Evolutionary conservation across 805 yeast species (phyloP).

Genomic region (Candida quercuum): DNA sequence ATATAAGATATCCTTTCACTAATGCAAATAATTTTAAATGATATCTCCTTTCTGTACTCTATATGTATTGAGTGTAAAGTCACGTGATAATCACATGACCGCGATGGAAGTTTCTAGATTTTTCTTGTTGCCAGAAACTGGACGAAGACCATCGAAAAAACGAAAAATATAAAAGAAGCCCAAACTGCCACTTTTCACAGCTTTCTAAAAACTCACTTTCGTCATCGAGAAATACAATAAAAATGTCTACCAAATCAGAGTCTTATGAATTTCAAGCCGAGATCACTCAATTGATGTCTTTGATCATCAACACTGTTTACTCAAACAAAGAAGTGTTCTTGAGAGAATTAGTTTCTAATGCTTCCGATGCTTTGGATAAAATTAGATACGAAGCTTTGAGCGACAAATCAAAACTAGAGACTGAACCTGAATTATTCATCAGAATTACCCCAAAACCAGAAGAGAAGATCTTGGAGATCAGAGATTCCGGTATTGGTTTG

Average conservation of each 20-base stretch:
- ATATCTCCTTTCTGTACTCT: background rate
- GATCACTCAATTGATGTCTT: constrained; percentile 99
- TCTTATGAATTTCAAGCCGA: constrained; percentile 99
- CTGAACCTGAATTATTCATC: constrained; percentile 94
- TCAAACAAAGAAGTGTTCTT: constrained; percentile 98
- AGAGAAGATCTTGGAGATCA: constrained; percentile 87
- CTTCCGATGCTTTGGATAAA: constrained; percentile 98
- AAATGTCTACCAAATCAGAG: constrained; percentile 38
- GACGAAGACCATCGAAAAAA: background rate
- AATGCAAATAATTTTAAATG: no score
- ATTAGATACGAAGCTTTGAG: constrained; percentile 94
- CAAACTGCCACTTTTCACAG: background rate
- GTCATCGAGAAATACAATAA: background rate
- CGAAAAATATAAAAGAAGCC: background rate
- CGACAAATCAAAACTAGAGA: constrained; percentile 85
- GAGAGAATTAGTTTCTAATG: constrained; percentile 98
- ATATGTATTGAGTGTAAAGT: no score
- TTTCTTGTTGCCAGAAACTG: background rate
- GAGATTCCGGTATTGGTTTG: constrained; percentile 99
- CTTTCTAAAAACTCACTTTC: background rate
- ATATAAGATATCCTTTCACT: background rate
- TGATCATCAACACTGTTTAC: constrained; percentile 99
- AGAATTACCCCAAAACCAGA: constrained; percentile 98
- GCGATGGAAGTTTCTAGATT: constrained; percentile 1
- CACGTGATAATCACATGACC: background rate